Base-by-base conservation (phyloP, 352 stramenopile genomes). In the Phytopythium delawarense region DNA sequence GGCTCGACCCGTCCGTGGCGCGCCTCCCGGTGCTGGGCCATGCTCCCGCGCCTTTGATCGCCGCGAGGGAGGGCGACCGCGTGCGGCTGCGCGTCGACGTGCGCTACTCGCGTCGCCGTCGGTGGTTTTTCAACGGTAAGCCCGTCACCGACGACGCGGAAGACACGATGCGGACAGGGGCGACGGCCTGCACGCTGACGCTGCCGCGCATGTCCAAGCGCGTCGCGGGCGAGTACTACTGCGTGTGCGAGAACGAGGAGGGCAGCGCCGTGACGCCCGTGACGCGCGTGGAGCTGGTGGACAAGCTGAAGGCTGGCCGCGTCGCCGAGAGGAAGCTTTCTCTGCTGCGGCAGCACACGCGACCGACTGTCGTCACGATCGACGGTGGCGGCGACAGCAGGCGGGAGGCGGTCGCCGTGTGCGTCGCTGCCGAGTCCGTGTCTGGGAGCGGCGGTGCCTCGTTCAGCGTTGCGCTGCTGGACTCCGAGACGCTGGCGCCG, bases 161-260 rank as follows among this genome's bases (percentile, higher is more conserved):
- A 55, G 44, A 60, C 45, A 9, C 35, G 16, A 63, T 44, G 54
- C 32, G 61, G 7, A 23, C 25, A 13, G 78, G 78, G 12, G 59
- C 66, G 16, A 63, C 67, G 34, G 69, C 64, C 8, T 74, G 57
- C 53, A 79, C 68, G 5, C 72, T 91, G 20, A 46, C 76, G 7
- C 64, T 91, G 20, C 11, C 39, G 2, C 72, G 65, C 8, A 63
- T 87, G 45, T 82, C 73, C 2, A 77, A 71, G 48, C 79, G 81
- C 5, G 68, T 76, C 6, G 62, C 60, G 11, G 81, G 77, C 1
- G 74, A 88, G 34, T 89, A 89, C 61, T 76, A 71, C 58, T 91
- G 81, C 60, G 73, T 76, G 20, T 89, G 77, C 46, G 68, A 78
- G 48, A 89, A 91, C 53, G 81, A 91, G 51, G 81, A 91, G 59